Evolutionary conservation across 495 filamentous ascomycete species (phyloP), one percentile per base, ranked within the genome.

Genomic region (Parathielavia appendiculata): DNA sequence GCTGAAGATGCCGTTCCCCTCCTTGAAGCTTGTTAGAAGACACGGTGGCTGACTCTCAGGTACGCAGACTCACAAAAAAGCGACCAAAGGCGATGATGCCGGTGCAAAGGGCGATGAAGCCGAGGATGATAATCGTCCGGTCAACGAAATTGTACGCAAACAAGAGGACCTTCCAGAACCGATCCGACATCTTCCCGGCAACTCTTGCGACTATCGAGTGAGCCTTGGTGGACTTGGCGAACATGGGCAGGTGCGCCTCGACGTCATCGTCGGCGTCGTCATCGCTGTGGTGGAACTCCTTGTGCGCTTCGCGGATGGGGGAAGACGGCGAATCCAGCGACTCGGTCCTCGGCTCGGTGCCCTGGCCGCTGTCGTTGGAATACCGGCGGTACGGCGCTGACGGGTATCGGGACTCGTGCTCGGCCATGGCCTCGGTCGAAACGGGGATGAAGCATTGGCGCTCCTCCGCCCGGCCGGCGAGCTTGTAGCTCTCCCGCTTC

Each of bases 281-380:
- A 2, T 76, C 68, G 1, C 38, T 16, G 23, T 75, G 66, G 19
- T 79, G 71, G 26, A 79, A 79, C 38, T 85, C 81, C 20, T 72
- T 68, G 36, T 71, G 63, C 32, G 80, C 76, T 40, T 81, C 80
- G 13, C 72, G 74, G 35, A 79, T 74, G 32, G 78, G 79, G 51
- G 84, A 79, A 12, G 73, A 59, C 32, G 79, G 75, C 17, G 81
- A 79, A 4, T 76, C 79, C 50, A 87, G 77, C 22, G 86, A 87
- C 54, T 84, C 83, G 5, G 87, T 81, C 52, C 81, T 81, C 3
- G 81, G 81, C 63, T 93, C 90, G 0, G 89, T 91, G 16, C 91
- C 91, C 61, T 96, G 92, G 3, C 90, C 91, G 57, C 92, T 96
- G 69, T 96, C 93, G 50, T 86, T 78, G 6, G 90, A 95, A 72